Conservation (phyloP, 1,284 basidiomycete species). For the Leccinum holopus region DNA sequence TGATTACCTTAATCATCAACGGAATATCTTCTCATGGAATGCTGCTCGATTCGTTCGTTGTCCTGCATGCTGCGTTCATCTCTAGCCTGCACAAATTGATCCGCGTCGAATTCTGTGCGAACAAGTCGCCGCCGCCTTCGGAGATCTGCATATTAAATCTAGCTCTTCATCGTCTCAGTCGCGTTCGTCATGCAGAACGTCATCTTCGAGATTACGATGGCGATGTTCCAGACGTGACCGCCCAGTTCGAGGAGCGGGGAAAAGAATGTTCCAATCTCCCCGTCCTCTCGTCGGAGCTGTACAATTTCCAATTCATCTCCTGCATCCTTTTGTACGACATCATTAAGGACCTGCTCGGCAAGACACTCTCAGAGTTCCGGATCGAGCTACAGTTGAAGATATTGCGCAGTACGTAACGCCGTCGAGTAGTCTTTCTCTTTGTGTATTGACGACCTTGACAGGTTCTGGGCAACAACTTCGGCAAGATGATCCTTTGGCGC, state of each 20-base stretch:
- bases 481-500: no score
- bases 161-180: slow-evolving; percentile 42
- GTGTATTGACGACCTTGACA: no score
- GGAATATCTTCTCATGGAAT: slow-evolving; percentile 83
- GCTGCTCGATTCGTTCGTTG: slow-evolving; percentile 88
- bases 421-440: no score
- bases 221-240: slow-evolving; percentile 14
- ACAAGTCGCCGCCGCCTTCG: slow-evolving; percentile 5
- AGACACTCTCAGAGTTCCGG: no score
- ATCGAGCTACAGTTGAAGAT: no score
- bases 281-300: no score
- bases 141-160: neutral
- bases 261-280: slow-evolving; percentile 55
- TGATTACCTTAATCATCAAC: slow-evolving; percentile 80
- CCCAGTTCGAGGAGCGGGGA: slow-evolving; percentile 42
- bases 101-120: slow-evolving; percentile 86
- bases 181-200: slow-evolving; percentile 76
- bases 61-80: slow-evolving; percentile 87
- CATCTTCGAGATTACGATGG: slow-evolving; percentile 44
- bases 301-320: no score
- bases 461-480: no score
- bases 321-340: no score
- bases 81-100: slow-evolving; percentile 82
- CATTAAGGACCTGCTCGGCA: no score
- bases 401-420: no score